These are phyloP conservation scores for Fusarium sp. DNA, from an alignment of 2,329 filamentous ascomycete species.

Conservation along the genomic window DNA sequence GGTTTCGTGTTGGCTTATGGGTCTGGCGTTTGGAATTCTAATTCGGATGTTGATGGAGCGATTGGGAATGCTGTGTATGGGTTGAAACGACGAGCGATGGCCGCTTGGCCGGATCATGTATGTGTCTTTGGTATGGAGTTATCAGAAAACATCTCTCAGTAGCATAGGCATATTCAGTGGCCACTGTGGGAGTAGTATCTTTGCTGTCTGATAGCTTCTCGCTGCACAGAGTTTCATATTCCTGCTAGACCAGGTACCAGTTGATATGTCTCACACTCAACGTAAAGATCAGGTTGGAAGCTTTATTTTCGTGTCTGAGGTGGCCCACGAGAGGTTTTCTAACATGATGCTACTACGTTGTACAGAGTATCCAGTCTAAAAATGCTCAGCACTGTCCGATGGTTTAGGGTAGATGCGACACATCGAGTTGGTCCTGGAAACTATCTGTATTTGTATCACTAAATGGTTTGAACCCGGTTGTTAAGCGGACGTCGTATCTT, in stretches of 20 bases:
- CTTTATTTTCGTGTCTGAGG: too few relatives aligned
- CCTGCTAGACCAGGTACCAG: too few relatives aligned
- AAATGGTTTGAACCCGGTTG: not conserved
- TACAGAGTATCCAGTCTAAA: not conserved
- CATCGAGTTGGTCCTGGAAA: not conserved
- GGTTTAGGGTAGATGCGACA: not conserved
- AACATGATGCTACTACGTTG: not conserved
- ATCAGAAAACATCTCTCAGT: constrained; percentile 1
- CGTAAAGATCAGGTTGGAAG: too few relatives aligned
- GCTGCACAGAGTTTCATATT: too few relatives aligned
- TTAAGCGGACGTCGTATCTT: not conserved
- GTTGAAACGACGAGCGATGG: not conserved
- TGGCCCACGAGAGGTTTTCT: too few relatives aligned
- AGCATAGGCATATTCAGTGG: not conserved
- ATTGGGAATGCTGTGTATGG: not conserved
- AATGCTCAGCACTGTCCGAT: not conserved
- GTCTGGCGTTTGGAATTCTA: constrained; percentile 37
- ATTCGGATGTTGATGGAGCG: constrained; percentile 2
- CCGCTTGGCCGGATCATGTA: not conserved
- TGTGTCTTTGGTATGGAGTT: constrained; percentile 3
- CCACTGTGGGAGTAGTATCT: not conserved
- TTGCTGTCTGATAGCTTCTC: too few relatives aligned
- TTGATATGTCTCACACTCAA: too few relatives aligned
- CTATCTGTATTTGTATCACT: not conserved
- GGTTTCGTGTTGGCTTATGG: not conserved